A percentile compares a stretch with the other conserved stretches of the same genome.
Conservation (phyloP, 768 basidiomycete species). For the Amyloporia xantha region DNA sequence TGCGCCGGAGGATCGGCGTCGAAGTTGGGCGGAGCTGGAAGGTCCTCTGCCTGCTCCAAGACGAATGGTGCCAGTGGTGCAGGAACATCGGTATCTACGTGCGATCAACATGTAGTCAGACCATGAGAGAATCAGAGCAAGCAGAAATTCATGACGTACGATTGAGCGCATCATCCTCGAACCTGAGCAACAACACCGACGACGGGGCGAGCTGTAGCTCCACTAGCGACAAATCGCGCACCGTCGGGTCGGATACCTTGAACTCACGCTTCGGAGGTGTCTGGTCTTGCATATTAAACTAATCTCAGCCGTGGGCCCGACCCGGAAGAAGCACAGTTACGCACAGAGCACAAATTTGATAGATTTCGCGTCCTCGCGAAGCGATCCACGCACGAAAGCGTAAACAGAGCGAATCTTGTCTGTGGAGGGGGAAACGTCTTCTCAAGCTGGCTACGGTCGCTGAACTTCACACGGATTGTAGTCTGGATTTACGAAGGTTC, state of each 20-base stretch:
- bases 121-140: not conserved
- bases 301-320: not conserved
- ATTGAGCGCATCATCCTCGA: constrained; percentile 67
- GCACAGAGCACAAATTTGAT: constrained; percentile 82
- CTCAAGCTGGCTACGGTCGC: constrained; percentile 78
- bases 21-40: constrained; percentile 50
- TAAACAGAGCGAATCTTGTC: constrained; percentile 80
- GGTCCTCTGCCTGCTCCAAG: constrained; percentile 52
- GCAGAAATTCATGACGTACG: constrained; percentile 40
- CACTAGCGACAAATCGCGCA: constrained; percentile 59
- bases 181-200: constrained; percentile 69
- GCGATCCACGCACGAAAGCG: constrained; percentile 68
- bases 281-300: constrained; percentile 47
- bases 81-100: constrained; percentile 46
- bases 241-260: constrained; percentile 70
- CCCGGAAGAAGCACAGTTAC: constrained; percentile 21
- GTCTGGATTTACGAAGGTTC: constrained; percentile 47
- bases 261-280: constrained; percentile 77
- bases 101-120: not conserved
- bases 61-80: constrained; percentile 62
- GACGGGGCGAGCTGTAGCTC: constrained; percentile 77
- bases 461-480: constrained; percentile 74
- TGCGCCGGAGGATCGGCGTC: constrained; percentile 19
- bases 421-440: constrained; percentile 66
- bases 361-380: constrained; percentile 69